phyloP scores from a whole-genome alignment of 805 yeast genomes.

The Ogataea angusta region DNA sequence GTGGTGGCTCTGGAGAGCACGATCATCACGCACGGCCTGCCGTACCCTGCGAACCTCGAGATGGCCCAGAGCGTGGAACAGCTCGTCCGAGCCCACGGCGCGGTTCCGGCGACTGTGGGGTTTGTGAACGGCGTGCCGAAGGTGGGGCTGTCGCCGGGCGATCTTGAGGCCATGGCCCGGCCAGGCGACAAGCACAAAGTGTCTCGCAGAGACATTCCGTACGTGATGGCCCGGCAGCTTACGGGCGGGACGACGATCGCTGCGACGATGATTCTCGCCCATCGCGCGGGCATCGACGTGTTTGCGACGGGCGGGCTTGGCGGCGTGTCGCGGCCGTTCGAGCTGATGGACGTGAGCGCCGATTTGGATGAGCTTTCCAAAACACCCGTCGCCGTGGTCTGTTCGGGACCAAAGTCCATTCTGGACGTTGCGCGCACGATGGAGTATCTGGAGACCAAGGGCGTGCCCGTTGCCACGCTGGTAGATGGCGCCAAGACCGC shows the following conservation, averaged over 20 bases:
- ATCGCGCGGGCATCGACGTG: slow-evolving; percentile 71
- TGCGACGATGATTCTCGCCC: slow-evolving; percentile 79
- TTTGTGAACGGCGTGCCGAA: slow-evolving; percentile 67
- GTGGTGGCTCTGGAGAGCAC: slow-evolving; percentile 85
- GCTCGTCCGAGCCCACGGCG: slow-evolving; percentile 58
- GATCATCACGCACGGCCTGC: slow-evolving; percentile 86
- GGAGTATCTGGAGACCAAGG: slow-evolving; percentile 88
- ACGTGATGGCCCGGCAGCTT: slow-evolving; percentile 57
- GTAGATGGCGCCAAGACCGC: slow-evolving; percentile 34
- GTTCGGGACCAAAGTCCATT: slow-evolving; percentile 88
- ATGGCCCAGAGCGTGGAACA: slow-evolving; percentile 72
- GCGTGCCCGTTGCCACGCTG: slow-evolving; percentile 75
- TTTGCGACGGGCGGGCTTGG: slow-evolving; percentile 95
- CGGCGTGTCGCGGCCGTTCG: slow-evolving; percentile 83
- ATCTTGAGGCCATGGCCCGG: slow-evolving; percentile 49
- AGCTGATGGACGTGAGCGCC: slow-evolving; percentile 75
- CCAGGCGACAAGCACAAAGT: slow-evolving; percentile 49
- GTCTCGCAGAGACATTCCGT: slow-evolving; percentile 77
- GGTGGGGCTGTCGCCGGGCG: slow-evolving; percentile 56
- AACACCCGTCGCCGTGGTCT: slow-evolving; percentile 86
- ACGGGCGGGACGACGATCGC: slow-evolving; percentile 91
- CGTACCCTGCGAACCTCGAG: slow-evolving; percentile 68
- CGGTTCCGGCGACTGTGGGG: slow-evolving; percentile 82
- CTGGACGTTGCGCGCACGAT: slow-evolving; percentile 76
- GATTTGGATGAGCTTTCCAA: slow-evolving; percentile 81